Evolutionary conservation across 805 yeast genomes (phyloP), one percentile per base, ranked within the genome.

Genomic region (Candida andamanensis): DNA sequence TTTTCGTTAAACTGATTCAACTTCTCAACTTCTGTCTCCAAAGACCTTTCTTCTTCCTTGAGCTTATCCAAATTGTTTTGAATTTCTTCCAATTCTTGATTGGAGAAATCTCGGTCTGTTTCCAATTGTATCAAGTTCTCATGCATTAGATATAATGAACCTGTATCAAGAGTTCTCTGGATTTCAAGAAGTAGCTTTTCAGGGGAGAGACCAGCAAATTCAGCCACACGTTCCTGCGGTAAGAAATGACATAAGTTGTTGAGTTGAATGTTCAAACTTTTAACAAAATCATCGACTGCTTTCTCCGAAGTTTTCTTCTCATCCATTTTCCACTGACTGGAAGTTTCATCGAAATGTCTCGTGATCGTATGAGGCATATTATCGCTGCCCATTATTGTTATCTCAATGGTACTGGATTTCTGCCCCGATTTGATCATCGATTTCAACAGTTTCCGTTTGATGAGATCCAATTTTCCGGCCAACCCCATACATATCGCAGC

Each of bases 211-310:
- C 80, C 74, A 0, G 97, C 95, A 63, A 92, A 92, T 42, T 85
- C 86, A 2, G 95, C 90, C 5, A 92, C 97, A 38, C 94, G 69
- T 47, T 90, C 97, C 52, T 92, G 99, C 0, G 98, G 95, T 34
- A 92, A 62, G 49, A 92, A 92, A 52, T 90, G 97, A 50, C 97
- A 89, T 30, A 90, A 65, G 52, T 90, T 92, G 51, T 86, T 94
- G 35, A 92, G 66, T 50, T 92, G 97, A 37, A 92, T 82, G 49
- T 83, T 83, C 40, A 77, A 69, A 2, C 49, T 49, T 14, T 57
- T 52, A 17, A 82, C 61, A 0, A 69, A 24, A 3, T 56, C 55
- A 36, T 63, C 70, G 4, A 86, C 69, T 4, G 49, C 50, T 9
- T 45, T 41, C 36, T 79, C 85, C 3, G 59, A 56, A 0, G 63